Evolutionary conservation across 169 alveolate species (phyloP), one percentile per base, ranked within the genome.

Genomic region (Neospora caninum): DNA sequence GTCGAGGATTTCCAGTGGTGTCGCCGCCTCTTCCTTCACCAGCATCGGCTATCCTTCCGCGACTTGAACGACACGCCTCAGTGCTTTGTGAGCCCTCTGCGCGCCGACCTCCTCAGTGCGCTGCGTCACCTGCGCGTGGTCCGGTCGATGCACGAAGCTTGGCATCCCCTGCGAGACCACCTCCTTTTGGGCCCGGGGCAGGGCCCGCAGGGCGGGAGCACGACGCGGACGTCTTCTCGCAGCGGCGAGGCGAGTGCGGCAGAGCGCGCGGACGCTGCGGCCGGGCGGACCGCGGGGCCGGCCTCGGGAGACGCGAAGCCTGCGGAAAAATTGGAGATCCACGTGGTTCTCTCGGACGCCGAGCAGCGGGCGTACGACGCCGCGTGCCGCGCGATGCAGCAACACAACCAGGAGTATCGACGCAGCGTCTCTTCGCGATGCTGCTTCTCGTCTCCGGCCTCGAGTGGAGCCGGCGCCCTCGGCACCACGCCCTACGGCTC

Each of bases 301-400:
- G 38, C 45, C 20, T 18, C 39, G 41, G 43, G 84, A 7, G 38
- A 18, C 22, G 89, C 69, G 53, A 43, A 31, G 42, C 20, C 73
- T n/a, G 22, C 29, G 27, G 86, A 78, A 43, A 78, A 27, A 36
- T 67, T 42, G n/a, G 67, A 82, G 53, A 82, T 82, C n/a, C 53
- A 43, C 31, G 69, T 82, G 69, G 39, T 49, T 7, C 89, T 82
- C 39, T 39, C 89, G 25, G 69, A 82, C 54, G 41, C 69, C 9
- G 89, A 82, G 67, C 89, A 82, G 41, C n/a, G 39, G 41, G 89
- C 89, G 31, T 82, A 82, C 41, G 89, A 82, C 36, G 89, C 89
- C 1, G 89, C 89, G 18, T 82, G 89, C 38, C 54, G 64, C 0
- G 89, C 89, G 10, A 82, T 82, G 89, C 54, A 82, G 41, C 89